Evolutionary conservation across 2,329 filamentous ascomycete species (phyloP), one percentile per base, ranked within the genome.

Genomic region (Intubia oerlemansii): DNA sequence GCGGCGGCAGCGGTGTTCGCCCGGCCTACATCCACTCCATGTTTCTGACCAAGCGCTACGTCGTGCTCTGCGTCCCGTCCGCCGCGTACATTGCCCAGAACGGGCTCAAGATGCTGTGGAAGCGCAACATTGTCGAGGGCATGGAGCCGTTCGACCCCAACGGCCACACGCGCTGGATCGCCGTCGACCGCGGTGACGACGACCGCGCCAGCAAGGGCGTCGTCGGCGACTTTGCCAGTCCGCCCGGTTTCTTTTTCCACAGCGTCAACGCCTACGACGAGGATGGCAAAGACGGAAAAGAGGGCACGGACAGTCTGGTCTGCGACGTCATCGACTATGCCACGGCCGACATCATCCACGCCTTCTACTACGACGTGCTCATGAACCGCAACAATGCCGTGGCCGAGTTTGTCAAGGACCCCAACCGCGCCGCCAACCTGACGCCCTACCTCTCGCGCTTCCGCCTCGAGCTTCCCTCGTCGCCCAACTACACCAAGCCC

Each of bases 21-120:
- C 52, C 74, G 0, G 71, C 77, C 0, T 90, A 88, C 41, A 66
- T 90, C n/a, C 81, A 90, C 50, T 85, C 78, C 7, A 61, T 85
- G 40, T 80, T 81, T 41, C 48, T 90, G 16, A 75, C 77, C 0
- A 51, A 66, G 11, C 66, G 70, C 39, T 76, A 73, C 41, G 66
- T 84, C 2, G 51, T 88, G 0, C 52, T 90, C 5, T 82, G 75
- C 42, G 51, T 88, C 1, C 82, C 76, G 40, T 21, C 19, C n/a
- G 67, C 66, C 11, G 59, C 72, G 1, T 67, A 73, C 36, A 57
- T 69, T 23, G 57, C 51, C 2, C 54, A 51, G 38, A 52, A 49
- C 8, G 79, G 78, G 0, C 34, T 71, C 2, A 60, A 57, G 10
- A 56, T 81, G 8, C 43, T 72, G 0, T 76, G 66, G 57, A 52